Percentiles rank a stretch among this genome's conserved stretches.
Evolutionary conservation across 2,329 filamentous ascomycete species (phyloP).

Genomic region (Plectosphaerella plurivora): DNA sequence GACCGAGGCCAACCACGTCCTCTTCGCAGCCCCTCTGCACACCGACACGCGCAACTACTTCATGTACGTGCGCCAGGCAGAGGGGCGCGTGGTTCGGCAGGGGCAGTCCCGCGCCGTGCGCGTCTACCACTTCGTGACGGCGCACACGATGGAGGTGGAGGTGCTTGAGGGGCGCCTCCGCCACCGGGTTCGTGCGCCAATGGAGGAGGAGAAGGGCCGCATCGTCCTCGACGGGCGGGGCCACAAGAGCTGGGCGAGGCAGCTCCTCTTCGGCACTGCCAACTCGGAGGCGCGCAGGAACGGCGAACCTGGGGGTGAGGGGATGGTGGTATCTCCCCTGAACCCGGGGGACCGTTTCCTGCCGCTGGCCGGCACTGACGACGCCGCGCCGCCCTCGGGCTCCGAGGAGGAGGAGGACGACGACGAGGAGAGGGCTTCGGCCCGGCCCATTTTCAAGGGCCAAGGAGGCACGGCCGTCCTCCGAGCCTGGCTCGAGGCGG

Average conservation of each 20-base stretch:
- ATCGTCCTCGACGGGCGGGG: not conserved
- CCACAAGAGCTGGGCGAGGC: not conserved
- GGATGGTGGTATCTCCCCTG: not conserved
- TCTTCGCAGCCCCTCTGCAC: constrained; percentile 32
- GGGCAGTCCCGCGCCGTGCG: constrained; percentile 31
- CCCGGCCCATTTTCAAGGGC: too few species aligned
- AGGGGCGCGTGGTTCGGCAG: constrained; percentile 31
- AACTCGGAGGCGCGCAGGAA: too few species aligned
- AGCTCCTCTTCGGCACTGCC: not conserved
- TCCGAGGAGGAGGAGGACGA: too few species aligned
- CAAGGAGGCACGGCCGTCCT: too few species aligned
- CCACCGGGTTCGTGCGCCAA: not conserved
- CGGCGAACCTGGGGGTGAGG: not conserved
- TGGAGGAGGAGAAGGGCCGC: not conserved
- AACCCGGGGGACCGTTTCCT: not conserved
- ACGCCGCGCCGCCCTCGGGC: too few species aligned
- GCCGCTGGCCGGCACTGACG: too few species aligned
- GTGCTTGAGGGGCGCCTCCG: constrained; percentile 24
- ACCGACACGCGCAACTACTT: constrained; percentile 24
- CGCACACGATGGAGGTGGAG: constrained; percentile 34
- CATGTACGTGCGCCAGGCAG: constrained; percentile 32
- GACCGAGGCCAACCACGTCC: constrained; percentile 34
- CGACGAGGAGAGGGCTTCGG: too few species aligned
- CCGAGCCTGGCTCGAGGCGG: too few species aligned
- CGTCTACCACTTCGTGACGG: constrained; percentile 33